A percentile compares a stretch with the other conserved stretches of the same genome.
Evolutionary conservation across 192 early-diverging fungal genomes (phyloP).

Genomic region (Helicostylum pulchrum): DNA sequence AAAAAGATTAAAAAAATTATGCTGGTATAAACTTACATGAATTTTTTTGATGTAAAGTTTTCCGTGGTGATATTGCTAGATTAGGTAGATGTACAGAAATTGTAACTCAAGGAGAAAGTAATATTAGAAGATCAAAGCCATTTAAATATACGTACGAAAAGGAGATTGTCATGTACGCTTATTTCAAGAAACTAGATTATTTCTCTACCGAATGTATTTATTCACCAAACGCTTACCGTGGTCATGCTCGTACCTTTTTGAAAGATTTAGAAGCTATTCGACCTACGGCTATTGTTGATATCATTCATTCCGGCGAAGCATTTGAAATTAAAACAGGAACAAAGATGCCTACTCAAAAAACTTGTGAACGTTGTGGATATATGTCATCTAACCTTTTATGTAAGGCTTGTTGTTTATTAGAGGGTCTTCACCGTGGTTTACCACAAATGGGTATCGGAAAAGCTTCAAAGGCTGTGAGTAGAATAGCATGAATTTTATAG

Average conservation of each 20-base stretch:
- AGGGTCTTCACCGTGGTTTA: conserved; percentile 87
- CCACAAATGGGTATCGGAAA: conserved; percentile 68
- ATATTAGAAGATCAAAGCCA: conserved; percentile 88
- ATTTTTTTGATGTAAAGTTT: conserved; percentile 47
- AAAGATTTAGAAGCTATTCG: conserved; percentile 93
- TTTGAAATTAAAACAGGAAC: conserved; percentile 66
- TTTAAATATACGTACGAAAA: conserved; percentile 99
- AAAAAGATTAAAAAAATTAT: no score
- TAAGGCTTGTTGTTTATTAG: conserved; percentile 92
- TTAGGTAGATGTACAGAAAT: conserved; percentile 92
- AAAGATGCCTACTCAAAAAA: conserved; percentile 58
- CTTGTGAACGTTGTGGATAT: conserved; percentile 90
- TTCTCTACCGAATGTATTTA: conserved; percentile 99
- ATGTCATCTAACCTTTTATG: conserved; percentile 90
- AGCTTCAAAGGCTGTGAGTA: conserved; percentile 39
- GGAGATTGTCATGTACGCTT: conserved; percentile 99
- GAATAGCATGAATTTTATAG: not conserved
- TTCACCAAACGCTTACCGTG: conserved; percentile 95
- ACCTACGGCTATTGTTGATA: conserved; percentile 88
- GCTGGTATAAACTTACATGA: not conserved
- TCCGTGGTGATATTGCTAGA: conserved; percentile 91
- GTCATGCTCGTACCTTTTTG: conserved; percentile 89
- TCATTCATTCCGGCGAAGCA: conserved; percentile 93
- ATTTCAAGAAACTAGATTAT: conserved; percentile 95
- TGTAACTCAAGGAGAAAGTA: conserved; percentile 71